phyloP scores from a whole-genome alignment of 2,329 filamentous ascomycete species.

The Ascochyta koolunga region DNA sequence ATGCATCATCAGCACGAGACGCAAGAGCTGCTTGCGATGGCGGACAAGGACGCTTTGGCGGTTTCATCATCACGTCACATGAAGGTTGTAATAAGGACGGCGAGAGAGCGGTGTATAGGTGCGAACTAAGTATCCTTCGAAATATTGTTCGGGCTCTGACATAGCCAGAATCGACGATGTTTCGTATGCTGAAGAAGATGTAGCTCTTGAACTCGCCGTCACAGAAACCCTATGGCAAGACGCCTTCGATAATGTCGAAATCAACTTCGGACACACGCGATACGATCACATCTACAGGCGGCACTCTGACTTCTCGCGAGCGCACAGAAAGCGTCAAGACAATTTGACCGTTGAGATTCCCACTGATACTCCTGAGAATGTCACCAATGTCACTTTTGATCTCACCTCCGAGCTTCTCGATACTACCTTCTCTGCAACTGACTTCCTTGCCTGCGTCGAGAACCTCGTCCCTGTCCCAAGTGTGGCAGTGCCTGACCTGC shows the following conservation, averaged over 20 bases:
- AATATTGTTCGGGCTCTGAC: background rate
- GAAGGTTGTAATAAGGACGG: conserved; percentile 45
- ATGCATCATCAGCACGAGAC: conserved; percentile 31
- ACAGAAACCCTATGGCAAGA: conserved; percentile 35
- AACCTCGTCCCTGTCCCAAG: conserved; percentile 3
- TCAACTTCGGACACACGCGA: conserved; percentile 41
- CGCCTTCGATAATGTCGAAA: conserved; percentile 37
- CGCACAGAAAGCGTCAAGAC: conserved; percentile 24
- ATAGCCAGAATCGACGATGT: conserved; percentile 25
- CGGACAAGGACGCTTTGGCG: conserved; percentile 23
- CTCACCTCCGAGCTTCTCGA: conserved; percentile 29
- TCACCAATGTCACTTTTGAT: conserved; percentile 29
- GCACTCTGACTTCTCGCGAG: conserved; percentile 31
- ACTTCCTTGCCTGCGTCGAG: conserved; percentile 25
- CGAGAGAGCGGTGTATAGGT: conserved; percentile 43
- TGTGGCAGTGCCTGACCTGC: conserved; percentile 22
- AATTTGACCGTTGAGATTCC: conserved; percentile 25
- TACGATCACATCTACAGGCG: conserved; percentile 39
- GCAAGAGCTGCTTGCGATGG: conserved; percentile 33
- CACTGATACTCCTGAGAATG: conserved; percentile 24
- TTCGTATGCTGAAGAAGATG: conserved; percentile 29
- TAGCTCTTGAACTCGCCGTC: conserved; percentile 33
- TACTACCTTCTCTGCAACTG: conserved; percentile 30
- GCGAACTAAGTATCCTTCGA: conserved; percentile 13
- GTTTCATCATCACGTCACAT: conserved; percentile 49